Base-by-base conservation (phyloP, 108 stramenopile genomes). In the Nitzschia sp. region DNA sequence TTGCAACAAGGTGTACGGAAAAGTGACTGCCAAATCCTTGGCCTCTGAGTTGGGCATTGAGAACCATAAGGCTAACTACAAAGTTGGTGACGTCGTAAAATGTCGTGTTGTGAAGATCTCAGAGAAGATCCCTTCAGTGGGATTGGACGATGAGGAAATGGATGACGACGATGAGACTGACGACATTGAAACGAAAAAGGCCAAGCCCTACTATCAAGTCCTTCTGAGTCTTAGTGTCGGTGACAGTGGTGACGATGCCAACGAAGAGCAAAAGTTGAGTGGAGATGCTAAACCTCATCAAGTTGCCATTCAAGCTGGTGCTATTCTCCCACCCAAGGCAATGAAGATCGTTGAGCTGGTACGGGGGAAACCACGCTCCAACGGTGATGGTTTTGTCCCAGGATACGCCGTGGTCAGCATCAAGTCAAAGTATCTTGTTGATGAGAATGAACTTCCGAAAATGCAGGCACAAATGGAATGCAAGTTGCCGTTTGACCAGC, bases 11-110 rank as follows among this genome's bases (percentile, higher is more conserved):
- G 86, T 90, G 24, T 83, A 92, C 63, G 94, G 94, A 20, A 64
- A 76, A 41, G 85, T 89, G 15, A 80, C 77, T 11, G 84, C 84
- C 0, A 70, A 81, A 41, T 83, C 83, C 42, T 67, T 94, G 46
- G 85, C 84, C 3, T 70, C 79, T 1, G 93, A 94, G 50, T 60
- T 90, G 25, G 93, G 90, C 21, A 79, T 94, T 12, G 93, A 94
- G 61, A 85, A 92, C 76, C 82, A 82, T 34, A 61, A 53, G 41
- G 65, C 72, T 29, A 83, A 86, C 51, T 94, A 92, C 64, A 65
- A 58, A 38, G 70, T 91, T 19, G 91, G 94, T 7, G 91, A 91
- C 73, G 88, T 90, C 15, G 83, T 95, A 21, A 75, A 76, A 43
- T 83, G 86, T 19, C 78, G 90, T 10, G 79, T 91, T n/a, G 72